Percentiles rank a stretch among this genome's conserved stretches.
Evolutionary conservation across 805 yeast genomes (phyloP).

Genomic region (Geotrichum ghanense): DNA sequence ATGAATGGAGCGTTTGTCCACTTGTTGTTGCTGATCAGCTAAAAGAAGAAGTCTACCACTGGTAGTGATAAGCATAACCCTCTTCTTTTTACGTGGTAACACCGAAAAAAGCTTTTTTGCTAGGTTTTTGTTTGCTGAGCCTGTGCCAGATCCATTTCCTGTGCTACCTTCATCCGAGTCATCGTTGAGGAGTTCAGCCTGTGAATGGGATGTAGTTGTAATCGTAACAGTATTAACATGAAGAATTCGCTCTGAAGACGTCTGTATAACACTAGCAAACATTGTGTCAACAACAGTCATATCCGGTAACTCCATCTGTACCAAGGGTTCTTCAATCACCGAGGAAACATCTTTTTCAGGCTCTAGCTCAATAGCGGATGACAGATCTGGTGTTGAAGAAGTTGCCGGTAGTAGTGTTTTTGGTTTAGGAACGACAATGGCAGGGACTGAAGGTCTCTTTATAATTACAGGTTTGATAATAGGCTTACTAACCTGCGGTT

Average conservation of each 20-base stretch:
- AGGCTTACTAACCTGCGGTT: neutral
- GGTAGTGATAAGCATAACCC: conserved; percentile 26
- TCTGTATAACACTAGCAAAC: conserved; percentile 33
- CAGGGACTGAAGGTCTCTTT: neutral
- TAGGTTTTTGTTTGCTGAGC: neutral
- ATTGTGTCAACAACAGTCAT: conserved; percentile 36
- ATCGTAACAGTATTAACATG: conserved; percentile 32
- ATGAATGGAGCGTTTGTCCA: conserved; percentile 22
- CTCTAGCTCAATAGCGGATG: neutral
- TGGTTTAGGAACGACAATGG: neutral
- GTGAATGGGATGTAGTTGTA: conserved; percentile 5
- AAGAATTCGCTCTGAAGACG: conserved; percentile 37
- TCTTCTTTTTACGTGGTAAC: conserved; percentile 16
- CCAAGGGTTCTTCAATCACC: conserved; percentile 22
- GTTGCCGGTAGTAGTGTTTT: neutral
- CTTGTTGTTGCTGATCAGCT: conserved; percentile 4
- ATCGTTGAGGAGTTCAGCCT: conserved; percentile 11
- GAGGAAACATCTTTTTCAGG: conserved; percentile 7
- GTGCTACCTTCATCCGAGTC: conserved; percentile 11
- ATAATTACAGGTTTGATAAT: neutral
- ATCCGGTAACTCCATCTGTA: conserved; percentile 31
- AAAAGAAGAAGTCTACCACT: conserved; percentile 24
- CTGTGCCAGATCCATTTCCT: conserved; percentile 15
- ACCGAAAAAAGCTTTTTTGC: conserved; percentile 21
- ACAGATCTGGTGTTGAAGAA: neutral